A percentile compares a stretch with the other conserved stretches of the same genome.
phyloP scores from a whole-genome alignment of 2,329 filamentous ascomycete genomes.

The Ceratocystiopsis sp. region DNA sequence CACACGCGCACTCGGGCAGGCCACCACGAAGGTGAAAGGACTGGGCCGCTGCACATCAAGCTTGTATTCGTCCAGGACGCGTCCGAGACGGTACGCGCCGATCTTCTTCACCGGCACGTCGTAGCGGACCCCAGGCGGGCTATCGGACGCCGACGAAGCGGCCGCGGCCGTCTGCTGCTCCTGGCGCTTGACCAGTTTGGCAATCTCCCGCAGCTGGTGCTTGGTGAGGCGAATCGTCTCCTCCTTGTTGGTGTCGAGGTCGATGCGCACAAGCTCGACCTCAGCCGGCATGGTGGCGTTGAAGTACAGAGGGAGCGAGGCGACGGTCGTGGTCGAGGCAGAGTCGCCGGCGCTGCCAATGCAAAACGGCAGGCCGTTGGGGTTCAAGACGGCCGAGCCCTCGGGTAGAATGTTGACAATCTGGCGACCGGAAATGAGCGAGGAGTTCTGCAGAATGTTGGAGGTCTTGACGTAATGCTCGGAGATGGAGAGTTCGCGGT shows the following conservation, averaged over 20 bases:
- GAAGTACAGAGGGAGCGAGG: slow-evolving; percentile 60
- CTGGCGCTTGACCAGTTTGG: slow-evolving; percentile 49
- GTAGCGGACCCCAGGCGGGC: slow-evolving; percentile 44
- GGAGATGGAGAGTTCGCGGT: slow-evolving; percentile 84
- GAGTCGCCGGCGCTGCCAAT: slow-evolving; percentile 35
- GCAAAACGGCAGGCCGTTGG: slow-evolving; percentile 65
- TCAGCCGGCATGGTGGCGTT: slow-evolving; percentile 82
- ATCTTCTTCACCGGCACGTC: slow-evolving; percentile 66
- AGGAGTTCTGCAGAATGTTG: slow-evolving; percentile 77
- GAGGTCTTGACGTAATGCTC: slow-evolving; percentile 82
- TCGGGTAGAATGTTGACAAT: slow-evolving; percentile 96
- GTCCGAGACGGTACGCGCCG: slow-evolving; percentile 70
- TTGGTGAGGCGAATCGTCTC: slow-evolving; percentile 63
- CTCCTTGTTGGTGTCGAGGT: slow-evolving; percentile 58
- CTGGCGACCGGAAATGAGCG: slow-evolving; percentile 86
- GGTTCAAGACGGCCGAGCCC: slow-evolving; percentile 81
- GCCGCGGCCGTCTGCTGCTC: neutral
- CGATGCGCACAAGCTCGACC: slow-evolving; percentile 76
- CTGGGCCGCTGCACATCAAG: slow-evolving; percentile 68
- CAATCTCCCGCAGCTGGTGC: slow-evolving; percentile 58
- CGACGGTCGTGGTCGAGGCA: slow-evolving; percentile 27
- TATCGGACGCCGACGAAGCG: slow-evolving; percentile 27
- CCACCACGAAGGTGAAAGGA: slow-evolving; percentile 68
- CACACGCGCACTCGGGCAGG: slow-evolving; percentile 67
- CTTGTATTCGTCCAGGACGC: slow-evolving; percentile 83